Percentiles rank a stretch among this genome's conserved stretches.
Conservation (phyloP, 1,284 basidiomycete species). For the Leccinum angustisporum region DNA sequence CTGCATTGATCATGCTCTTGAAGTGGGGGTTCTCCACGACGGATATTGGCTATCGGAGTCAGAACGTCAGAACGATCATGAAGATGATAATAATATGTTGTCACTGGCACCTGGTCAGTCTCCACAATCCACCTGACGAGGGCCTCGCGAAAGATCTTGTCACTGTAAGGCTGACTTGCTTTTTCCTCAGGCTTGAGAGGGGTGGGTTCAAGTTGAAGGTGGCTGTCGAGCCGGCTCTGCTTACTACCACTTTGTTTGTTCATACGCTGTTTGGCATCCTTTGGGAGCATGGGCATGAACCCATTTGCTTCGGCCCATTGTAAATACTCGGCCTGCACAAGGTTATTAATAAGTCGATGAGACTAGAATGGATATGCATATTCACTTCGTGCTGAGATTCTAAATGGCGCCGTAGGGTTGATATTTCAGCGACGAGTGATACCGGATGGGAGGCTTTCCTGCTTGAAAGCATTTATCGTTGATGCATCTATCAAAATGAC, state of each 20-base stretch:
- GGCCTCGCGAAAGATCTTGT: neutral
- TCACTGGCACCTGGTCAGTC: neutral
- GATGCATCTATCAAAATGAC: neutral
- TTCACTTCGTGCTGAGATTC: neutral
- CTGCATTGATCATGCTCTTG: neutral
- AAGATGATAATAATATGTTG: too few relatives aligned
- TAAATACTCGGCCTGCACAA: neutral
- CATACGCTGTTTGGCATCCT: neutral
- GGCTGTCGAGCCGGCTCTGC: neutral
- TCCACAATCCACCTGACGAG: neutral
- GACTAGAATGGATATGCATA: neutral
- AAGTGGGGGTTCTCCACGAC: neutral
- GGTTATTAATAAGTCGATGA: neutral
- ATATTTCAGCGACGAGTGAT: neutral
- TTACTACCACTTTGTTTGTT: neutral
- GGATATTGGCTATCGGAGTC: neutral
- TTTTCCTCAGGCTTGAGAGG: neutral
- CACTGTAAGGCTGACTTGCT: neutral
- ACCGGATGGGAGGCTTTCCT: neutral
- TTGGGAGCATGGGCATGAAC: neutral
- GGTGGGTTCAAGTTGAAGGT: neutral
- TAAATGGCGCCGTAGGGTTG: neutral
- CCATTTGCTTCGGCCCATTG: neutral
- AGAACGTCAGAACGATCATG: neutral
- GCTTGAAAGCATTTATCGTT: neutral